These are phyloP conservation scores for Ascochyta lentis DNA, from an alignment of 2,329 filamentous ascomycete genomes.

Conservation along the genomic window DNA sequence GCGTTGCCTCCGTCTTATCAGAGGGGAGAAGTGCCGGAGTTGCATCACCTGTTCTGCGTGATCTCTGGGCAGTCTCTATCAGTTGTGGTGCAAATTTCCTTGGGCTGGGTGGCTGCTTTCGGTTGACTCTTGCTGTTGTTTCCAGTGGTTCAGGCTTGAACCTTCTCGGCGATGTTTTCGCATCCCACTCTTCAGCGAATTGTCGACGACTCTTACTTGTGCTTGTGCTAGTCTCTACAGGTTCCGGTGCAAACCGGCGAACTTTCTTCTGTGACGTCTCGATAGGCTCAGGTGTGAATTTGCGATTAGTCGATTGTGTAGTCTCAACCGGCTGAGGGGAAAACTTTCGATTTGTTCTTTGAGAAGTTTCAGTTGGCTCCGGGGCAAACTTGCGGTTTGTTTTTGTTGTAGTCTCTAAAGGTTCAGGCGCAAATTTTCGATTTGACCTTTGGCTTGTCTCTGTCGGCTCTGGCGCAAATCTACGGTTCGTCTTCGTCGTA, in stretches of 20 bases:
- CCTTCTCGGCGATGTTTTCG: conserved; percentile 30
- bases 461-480: conserved; percentile 73
- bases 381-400: conserved; percentile 34
- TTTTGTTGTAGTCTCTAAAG: conserved; percentile 47
- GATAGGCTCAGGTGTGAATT: conserved; percentile 48
- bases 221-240: conserved; percentile 34
- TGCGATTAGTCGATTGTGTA: conserved; percentile 61
- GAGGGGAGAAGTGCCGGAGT: conserved; percentile 67
- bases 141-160: conserved; percentile 42
- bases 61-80: conserved; percentile 78
- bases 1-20: conserved; percentile 75
- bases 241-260: conserved; percentile 34
- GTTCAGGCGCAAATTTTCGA: conserved; percentile 54
- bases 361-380: conserved; percentile 36
- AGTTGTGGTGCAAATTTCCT: conserved; percentile 77
- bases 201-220: conserved; percentile 37
- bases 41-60: conserved; percentile 70
- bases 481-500: conserved; percentile 42
- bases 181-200: conserved; percentile 36
- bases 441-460: conserved; percentile 67
- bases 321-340: conserved; percentile 76
- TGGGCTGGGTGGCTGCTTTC: conserved; percentile 29
- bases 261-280: conserved; percentile 52
- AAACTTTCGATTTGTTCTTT: conserved; percentile 61
- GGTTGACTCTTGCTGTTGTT: conserved; percentile 33